These are phyloP conservation scores for Heterobasidion occidentale DNA, from an alignment of 1,284 basidiomycete species.

Conservation along the genomic window DNA sequence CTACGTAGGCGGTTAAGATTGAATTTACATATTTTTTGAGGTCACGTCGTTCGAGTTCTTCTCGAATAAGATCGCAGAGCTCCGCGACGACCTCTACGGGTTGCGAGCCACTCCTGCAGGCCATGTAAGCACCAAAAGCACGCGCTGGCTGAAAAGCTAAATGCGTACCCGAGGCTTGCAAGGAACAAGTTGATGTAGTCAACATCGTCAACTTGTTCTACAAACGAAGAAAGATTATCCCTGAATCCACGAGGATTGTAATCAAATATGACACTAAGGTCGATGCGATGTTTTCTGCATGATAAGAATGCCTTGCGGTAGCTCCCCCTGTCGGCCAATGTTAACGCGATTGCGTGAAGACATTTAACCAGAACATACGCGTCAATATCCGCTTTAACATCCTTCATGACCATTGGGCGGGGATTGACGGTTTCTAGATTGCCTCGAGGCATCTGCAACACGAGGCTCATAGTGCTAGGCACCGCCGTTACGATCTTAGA, in stretches of 20 bases:
- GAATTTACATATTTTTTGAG: constrained; percentile 82
- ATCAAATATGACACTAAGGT: constrained; percentile 84
- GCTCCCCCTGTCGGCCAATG: constrained; percentile 33
- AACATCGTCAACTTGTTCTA: constrained; percentile 82
- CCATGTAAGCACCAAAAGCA: neutral
- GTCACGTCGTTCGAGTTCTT: constrained; percentile 66
- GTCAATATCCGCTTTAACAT: constrained; percentile 69
- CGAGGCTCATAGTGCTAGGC: constrained; percentile 81
- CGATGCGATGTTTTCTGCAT: constrained; percentile 91
- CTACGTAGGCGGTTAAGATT: constrained; percentile 88
- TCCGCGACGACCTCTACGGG: constrained; percentile 52
- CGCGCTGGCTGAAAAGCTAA: neutral
- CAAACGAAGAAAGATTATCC: constrained; percentile 53
- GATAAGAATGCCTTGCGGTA: constrained; percentile 86
- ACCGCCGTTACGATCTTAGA: constrained; percentile 81
- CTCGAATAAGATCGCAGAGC: constrained; percentile 77
- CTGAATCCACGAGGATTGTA: constrained; percentile 70
- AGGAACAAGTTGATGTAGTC: constrained; percentile 95
- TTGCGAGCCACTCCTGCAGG: constrained; percentile 46
- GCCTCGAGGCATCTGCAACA: constrained; percentile 97
- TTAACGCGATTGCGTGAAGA: neutral
- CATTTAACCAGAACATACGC: constrained; percentile 37
- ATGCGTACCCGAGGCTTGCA: constrained; percentile 70
- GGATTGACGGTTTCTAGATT: constrained; percentile 96
- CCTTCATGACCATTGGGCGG: constrained; percentile 82